A percentile compares a stretch with the other conserved stretches of the same genome.
Evolutionary conservation across 148 eudicot genomes (phyloP).

Genomic region (Spergularia marina): DNA sequence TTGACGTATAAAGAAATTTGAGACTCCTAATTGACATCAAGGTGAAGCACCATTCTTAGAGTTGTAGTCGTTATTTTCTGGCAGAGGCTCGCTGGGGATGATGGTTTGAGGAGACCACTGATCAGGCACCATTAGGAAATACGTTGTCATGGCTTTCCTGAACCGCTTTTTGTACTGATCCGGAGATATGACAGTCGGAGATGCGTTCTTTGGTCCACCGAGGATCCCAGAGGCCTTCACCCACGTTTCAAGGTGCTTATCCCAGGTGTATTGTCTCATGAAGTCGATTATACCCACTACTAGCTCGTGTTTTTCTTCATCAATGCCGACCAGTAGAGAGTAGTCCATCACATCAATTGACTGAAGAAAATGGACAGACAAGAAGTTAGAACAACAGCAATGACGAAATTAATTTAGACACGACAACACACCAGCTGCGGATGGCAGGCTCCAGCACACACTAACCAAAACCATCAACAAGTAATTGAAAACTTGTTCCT

Average conservation of each 20-base stretch:
- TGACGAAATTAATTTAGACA: neutral
- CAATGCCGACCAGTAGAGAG: constrained; percentile 64
- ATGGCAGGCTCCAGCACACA: too few species aligned
- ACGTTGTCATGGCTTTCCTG: constrained; percentile 72
- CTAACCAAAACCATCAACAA: too few species aligned
- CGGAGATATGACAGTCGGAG: constrained; percentile 72
- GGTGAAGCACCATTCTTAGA: constrained; percentile 22
- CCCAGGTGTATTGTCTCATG: constrained; percentile 84
- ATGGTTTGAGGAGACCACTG: constrained; percentile 51
- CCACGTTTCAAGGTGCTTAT: constrained; percentile 81
- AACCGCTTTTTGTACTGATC: constrained; percentile 75
- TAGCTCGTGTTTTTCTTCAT: constrained; percentile 58
- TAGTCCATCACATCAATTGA: constrained; percentile 72
- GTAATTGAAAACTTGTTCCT: too few species aligned
- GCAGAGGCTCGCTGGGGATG: constrained; percentile 31
- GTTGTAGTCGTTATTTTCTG: constrained; percentile 40
- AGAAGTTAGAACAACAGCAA: constrained; percentile 2
- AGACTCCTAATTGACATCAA: constrained; percentile 10
- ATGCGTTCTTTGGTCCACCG: constrained; percentile 59
- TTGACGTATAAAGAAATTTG: constrained; percentile 2
- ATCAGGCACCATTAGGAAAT: constrained; percentile 70
- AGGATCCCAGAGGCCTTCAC: constrained; percentile 75
- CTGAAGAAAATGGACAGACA: constrained; percentile 25
- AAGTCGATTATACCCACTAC: constrained; percentile 71
- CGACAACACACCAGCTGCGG: too few species aligned